Percentiles rank a stretch among this genome's conserved stretches.
Conservation (phyloP, 768 basidiomycete species). For the Leccinum truebloodii region DNA sequence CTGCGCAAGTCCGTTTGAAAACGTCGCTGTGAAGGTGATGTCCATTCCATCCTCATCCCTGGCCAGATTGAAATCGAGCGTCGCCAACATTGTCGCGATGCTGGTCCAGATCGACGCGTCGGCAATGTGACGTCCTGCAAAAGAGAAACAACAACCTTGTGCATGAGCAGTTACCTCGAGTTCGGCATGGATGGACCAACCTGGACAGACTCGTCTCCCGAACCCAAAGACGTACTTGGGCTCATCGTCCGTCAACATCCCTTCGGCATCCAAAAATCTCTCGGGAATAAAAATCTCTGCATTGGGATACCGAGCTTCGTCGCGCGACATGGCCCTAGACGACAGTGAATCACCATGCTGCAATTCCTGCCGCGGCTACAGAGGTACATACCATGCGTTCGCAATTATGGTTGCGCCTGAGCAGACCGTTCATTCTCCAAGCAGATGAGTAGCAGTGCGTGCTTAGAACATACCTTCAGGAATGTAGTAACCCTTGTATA, state of each 20-base stretch:
- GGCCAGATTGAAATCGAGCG: not conserved
- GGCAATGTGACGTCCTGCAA: not conserved
- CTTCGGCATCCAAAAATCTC: not conserved
- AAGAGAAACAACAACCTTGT: not conserved
- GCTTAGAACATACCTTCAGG: not conserved
- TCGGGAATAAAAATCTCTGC: not conserved
- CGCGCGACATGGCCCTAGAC: not conserved
- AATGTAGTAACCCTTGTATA: not conserved
- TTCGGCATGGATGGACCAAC: not conserved
- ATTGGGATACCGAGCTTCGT: not conserved
- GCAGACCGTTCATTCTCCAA: not conserved
- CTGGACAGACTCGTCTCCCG: not conserved
- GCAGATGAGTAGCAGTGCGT: not conserved
- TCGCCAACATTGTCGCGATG: not conserved
- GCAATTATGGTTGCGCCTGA: not conserved
- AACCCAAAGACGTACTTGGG: not conserved
- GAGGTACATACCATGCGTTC: not conserved
- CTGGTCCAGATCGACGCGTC: not conserved
- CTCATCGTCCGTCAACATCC: not conserved
- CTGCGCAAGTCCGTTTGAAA: not conserved
- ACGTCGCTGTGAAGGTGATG: not conserved
- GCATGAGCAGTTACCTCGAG: not conserved
- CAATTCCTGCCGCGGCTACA: too few species aligned
- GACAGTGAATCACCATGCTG: not conserved
- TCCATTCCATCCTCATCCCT: not conserved